These are phyloP conservation scores for Cystobasidium onofrii DNA, from an alignment of 768 basidiomycete species.

Conservation along the genomic window DNA sequence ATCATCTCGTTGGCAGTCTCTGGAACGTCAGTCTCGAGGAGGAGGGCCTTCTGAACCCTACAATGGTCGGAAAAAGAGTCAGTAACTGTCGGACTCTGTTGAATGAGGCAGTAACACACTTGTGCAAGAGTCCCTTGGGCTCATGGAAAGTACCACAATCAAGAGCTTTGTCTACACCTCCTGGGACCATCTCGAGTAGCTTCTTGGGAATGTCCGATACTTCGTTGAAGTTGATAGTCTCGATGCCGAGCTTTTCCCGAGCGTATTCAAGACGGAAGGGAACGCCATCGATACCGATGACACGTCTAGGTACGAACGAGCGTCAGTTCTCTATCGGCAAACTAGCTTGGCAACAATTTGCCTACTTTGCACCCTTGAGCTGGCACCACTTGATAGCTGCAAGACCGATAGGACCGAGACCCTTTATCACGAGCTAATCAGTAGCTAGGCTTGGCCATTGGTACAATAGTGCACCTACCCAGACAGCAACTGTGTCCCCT, in stretches of 20 bases:
- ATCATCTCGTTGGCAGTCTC: constrained; percentile 58
- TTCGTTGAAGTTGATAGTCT: constrained; percentile 57
- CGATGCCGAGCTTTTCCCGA: constrained; percentile 51
- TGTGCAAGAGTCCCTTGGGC: constrained; percentile 52
- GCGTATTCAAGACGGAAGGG: constrained; percentile 53
- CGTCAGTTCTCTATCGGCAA: not conserved
- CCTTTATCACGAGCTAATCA: constrained; percentile 44
- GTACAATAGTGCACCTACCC: constrained; percentile 34
- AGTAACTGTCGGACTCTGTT: no score
- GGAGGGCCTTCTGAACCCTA: constrained; percentile 61
- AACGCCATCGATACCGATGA: constrained; percentile 64
- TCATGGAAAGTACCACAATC: constrained; percentile 61
- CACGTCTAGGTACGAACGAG: constrained; percentile 45
- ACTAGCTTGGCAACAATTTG: constrained; percentile 45
- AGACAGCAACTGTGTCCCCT: constrained; percentile 52
- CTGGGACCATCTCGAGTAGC: constrained; percentile 54
- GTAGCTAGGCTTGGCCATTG: constrained; percentile 24
- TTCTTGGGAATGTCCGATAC: constrained; percentile 52
- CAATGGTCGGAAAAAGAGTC: constrained; percentile 49
- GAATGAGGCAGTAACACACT: constrained; percentile 12
- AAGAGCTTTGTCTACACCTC: constrained; percentile 59
- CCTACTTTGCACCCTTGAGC: constrained; percentile 52
- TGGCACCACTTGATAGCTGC: constrained; percentile 57
- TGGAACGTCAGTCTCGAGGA: constrained; percentile 66
- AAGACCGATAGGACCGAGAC: constrained; percentile 60